Percentiles rank a stretch among this genome's conserved stretches.
Conservation (phyloP, 2,329 filamentous ascomycete genomes). For the Phymatotrichopsis omnivora region DNA sequence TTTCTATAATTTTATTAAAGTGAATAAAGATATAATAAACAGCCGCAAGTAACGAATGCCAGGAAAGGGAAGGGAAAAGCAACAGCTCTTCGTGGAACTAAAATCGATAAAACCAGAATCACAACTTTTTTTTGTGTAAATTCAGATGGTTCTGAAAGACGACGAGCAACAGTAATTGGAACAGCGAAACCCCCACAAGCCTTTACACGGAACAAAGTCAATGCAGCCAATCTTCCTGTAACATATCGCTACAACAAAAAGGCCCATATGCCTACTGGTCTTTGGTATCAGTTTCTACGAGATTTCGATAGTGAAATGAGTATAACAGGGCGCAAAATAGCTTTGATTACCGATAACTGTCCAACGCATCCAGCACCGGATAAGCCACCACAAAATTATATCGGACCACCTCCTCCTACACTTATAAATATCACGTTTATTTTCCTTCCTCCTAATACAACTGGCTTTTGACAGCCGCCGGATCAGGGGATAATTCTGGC, state of each 20-base stretch:
- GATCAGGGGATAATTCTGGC: conserved; percentile 6
- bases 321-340: neutral
- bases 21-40: neutral
- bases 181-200: conserved; percentile 22
- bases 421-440: conserved; percentile 1
- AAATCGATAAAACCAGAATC: conserved; percentile 23
- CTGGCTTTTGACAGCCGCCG: neutral
- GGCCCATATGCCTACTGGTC: conserved; percentile 23
- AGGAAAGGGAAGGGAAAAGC: neutral
- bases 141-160: conserved; percentile 24
- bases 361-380: conserved; percentile 1
- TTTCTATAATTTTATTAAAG: neutral
- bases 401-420: neutral
- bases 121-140: conserved; percentile 23
- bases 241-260: conserved; percentile 28
- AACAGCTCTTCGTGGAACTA: neutral
- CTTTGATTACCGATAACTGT: conserved; percentile 4
- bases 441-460: conserved; percentile 7
- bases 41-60: neutral
- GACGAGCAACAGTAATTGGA: conserved; percentile 26
- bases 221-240: conserved; percentile 24
- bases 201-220: conserved; percentile 17
- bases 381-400: neutral
- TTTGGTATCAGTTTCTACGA: conserved; percentile 8
- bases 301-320: neutral